Base-by-base conservation (phyloP, 2,329 filamentous ascomycete species). In the Boeremia exigua region DNA sequence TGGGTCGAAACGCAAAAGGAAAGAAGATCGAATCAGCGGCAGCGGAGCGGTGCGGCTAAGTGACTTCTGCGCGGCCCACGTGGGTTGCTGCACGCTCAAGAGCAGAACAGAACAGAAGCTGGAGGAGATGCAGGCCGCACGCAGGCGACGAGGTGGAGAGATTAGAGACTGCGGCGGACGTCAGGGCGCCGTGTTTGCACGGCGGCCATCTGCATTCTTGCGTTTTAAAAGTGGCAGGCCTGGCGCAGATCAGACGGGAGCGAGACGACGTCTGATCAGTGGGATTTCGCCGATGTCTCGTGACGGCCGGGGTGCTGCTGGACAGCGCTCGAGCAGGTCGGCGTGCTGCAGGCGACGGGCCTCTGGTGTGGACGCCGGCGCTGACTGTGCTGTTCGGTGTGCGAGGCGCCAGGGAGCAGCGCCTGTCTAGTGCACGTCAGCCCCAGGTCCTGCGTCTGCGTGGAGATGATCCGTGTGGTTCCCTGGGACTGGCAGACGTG, bases 241-340 rank as follows among this genome's bases (percentile, higher is more conserved):
- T 53, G 49, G 48, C 30, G 49, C 54, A 53, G 54, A 57, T 57
- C 54, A 53, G 54, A 57, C 53, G 48, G 54, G 54, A 57, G 49
- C 54, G 49, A 57, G 54, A 53, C 54, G 45, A 57, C 29, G 54
- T 53, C 33, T 53, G 54, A 48, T 45, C 44, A 34, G 48, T 57
- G 49, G 45, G 39, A 56, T 53, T 57, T 53, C 32, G 54, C 54
- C 48, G 49, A 49, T 53, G 54, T 57, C 54, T 57, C 49, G 54
- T 57, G 54, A 57, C 49, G n/a, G 45, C 48, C 27, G 40, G 54
- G 54, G 44, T 53, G 45, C 33, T 53, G 39, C 38, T 52, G 48
- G 45, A 44, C 25, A 39, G 48, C 48, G 45, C 49, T 48, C 44
- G 44, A 52, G 54, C 45, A 57, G 30, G 28, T 57, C 45, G 48